Base-by-base conservation (phyloP, 1,139 yeast genomes). In the Hansenula lynferdii region DNA sequence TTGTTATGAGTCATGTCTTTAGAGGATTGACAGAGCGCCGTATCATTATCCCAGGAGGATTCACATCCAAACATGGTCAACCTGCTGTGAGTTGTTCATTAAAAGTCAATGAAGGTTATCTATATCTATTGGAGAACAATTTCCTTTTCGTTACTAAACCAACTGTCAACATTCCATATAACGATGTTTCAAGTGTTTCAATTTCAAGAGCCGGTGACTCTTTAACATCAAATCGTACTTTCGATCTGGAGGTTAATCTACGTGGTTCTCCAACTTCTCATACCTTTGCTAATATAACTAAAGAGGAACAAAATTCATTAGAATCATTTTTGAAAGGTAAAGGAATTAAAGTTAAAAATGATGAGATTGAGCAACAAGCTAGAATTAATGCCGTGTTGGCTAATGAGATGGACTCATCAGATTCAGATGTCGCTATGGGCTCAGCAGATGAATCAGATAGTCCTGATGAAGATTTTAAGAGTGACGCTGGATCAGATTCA, bases 131-230 rank as follows among this genome's bases (percentile, higher is more conserved):
- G 45, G 98, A 94, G 50, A 85, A 87, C 62, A 86, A 96, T 42
- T 80, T 92, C 58, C 67, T 92, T 49, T 92, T 92, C 59, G 83
- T 92, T 31, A 90, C 97, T 24, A 94, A 94, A 60, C 97, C 98
- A 36, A 89, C 97, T 0, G 77, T 92, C 32, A 85, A 86, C 60
- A 85, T 92, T 48, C 96, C 97, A 39, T 84, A 80, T 60, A 69
- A 84, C 1, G 97, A 92, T 54, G 77, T 92, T 35, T 70, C 81
- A 40, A 73, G 70, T 34, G 79, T 92, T 26, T 80, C 85, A 24
- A 84, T 94, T 67, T 85, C 96, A 4, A 81, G 99, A 61, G 85
- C 95, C 7, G 96, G 96, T 12, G 77, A 82, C 34, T 80, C 89
- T 2, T 77, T 84, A 1, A 71, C 85, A 2, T 83, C 95, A 2